A percentile compares a stretch with the other conserved stretches of the same genome.
phyloP scores from a whole-genome alignment of 345 rosid species.

The Rhodomyrtus tomentosa region DNA sequence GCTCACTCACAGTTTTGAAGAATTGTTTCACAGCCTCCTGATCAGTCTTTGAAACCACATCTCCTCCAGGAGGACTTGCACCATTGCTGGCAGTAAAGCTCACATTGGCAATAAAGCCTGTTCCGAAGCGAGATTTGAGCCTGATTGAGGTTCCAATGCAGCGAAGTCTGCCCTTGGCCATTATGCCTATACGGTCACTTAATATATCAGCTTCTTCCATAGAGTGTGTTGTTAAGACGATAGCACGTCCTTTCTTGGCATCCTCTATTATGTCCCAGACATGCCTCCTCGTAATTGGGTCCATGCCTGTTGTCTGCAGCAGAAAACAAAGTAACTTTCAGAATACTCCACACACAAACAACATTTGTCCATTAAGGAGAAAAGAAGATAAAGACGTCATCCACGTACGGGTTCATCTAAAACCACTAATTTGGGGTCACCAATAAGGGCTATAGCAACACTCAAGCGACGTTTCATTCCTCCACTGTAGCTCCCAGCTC shows the following conservation, averaged over 20 bases:
- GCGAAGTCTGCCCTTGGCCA: constrained; percentile 97
- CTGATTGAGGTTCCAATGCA: constrained; percentile 93
- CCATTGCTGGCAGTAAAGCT: constrained; percentile 46
- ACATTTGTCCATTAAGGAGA: background rate
- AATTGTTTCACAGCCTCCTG: constrained; percentile 61
- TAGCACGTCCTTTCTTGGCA: constrained; percentile 86
- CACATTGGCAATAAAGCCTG: constrained; percentile 73
- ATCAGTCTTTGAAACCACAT: constrained; percentile 10
- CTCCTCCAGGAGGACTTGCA: constrained; percentile 25
- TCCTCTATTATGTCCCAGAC: constrained; percentile 94
- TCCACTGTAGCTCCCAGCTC: constrained; percentile 94
- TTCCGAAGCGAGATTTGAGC: constrained; percentile 82
- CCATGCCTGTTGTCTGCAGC: constrained; percentile 94
- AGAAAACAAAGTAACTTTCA: background rate
- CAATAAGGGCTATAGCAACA: constrained; percentile 87
- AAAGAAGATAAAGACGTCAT: background rate
- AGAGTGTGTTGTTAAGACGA: constrained; percentile 86
- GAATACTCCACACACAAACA: background rate
- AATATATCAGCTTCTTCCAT: constrained; percentile 98
- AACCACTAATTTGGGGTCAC: constrained; percentile 82
- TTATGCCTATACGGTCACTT: constrained; percentile 87
- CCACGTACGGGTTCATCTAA: constrained; percentile 78
- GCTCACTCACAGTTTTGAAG: constrained; percentile 52
- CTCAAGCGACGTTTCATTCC: constrained; percentile 98
- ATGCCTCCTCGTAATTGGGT: constrained; percentile 91